Conservation (phyloP, 2,329 filamentous ascomycete species). For the Claviceps citrina region DNA sequence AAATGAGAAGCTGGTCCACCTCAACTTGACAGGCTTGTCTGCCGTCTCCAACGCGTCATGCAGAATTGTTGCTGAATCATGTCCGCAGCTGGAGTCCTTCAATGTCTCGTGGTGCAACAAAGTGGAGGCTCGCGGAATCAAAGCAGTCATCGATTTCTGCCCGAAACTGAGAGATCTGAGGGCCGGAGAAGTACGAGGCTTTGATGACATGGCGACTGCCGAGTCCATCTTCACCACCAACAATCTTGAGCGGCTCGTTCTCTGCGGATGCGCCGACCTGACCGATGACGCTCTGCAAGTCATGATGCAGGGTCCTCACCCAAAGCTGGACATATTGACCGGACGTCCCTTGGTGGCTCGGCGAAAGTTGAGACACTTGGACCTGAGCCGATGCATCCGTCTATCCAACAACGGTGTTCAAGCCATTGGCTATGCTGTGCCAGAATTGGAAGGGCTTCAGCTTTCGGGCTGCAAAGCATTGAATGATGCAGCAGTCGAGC, state of each 20-base stretch:
- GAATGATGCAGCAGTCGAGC: slow-evolving; percentile 56
- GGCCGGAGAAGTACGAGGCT: slow-evolving; percentile 67
- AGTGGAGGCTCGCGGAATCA: slow-evolving; percentile 63
- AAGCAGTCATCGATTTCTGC: slow-evolving; percentile 57
- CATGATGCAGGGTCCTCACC: slow-evolving; percentile 61
- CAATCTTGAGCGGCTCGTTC: slow-evolving; percentile 62
- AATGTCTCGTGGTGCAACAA: slow-evolving; percentile 91
- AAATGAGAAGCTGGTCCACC: slow-evolving; percentile 63
- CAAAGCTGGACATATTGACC: slow-evolving; percentile 68
- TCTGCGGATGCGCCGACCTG: slow-evolving; percentile 67
- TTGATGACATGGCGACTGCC: slow-evolving; percentile 59
- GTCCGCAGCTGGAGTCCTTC: slow-evolving; percentile 64
- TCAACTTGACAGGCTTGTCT: slow-evolving; percentile 72
- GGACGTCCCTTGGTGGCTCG: slow-evolving; percentile 60
- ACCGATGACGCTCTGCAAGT: slow-evolving; percentile 57
- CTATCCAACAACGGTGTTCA: slow-evolving; percentile 62
- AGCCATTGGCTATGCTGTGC: slow-evolving; percentile 57
- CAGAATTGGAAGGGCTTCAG: slow-evolving; percentile 67
- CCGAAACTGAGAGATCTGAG: slow-evolving; percentile 61
- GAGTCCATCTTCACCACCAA: slow-evolving; percentile 64
- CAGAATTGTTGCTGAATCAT: slow-evolving; percentile 70
- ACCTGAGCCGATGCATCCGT: slow-evolving; percentile 62
- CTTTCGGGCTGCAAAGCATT: slow-evolving; percentile 63
- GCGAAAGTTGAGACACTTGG: slow-evolving; percentile 67
- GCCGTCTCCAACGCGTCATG: slow-evolving; percentile 72